Percentiles rank a stretch among this genome's conserved stretches.
These are phyloP conservation scores for Pythium dissotocum DNA, from an alignment of 352 stramenopile species.

Conservation along the genomic window DNA sequence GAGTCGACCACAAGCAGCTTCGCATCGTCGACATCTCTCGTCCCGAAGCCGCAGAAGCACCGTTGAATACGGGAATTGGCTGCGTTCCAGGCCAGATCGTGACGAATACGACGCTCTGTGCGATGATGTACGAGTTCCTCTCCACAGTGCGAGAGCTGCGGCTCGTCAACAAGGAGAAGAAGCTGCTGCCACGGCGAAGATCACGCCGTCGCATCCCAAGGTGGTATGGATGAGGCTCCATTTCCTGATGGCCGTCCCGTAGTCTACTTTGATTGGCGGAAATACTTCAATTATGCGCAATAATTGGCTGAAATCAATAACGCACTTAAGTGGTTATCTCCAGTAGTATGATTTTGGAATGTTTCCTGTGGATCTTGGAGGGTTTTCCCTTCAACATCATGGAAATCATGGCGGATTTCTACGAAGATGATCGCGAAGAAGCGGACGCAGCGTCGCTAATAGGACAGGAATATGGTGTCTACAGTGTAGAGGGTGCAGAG, in stretches of 20 bases:
- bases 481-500: slow-evolving; percentile 3
- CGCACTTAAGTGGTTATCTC: not conserved
- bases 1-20: slow-evolving; percentile 20
- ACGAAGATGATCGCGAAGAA: slow-evolving; percentile 11
- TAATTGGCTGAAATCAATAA: not conserved
- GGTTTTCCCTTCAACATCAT: slow-evolving; percentile 8
- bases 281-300: not conserved
- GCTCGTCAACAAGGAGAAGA: slow-evolving; percentile 71
- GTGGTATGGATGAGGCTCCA: not conserved
- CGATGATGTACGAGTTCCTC: slow-evolving; percentile 57
- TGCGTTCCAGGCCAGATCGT: slow-evolving; percentile 3
- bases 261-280: not conserved
- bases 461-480: not conserved
- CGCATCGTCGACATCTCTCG: slow-evolving; percentile 24
- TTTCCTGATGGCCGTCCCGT: too few species aligned
- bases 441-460: not conserved
- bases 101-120: slow-evolving; percentile 25
- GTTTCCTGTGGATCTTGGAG: slow-evolving; percentile 20
- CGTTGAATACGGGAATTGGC: not conserved
- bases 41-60: not conserved
- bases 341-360: slow-evolving; percentile 12
- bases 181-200: slow-evolving; percentile 42
- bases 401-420: slow-evolving; percentile 11
- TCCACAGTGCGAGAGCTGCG: slow-evolving; percentile 79
- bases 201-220: not conserved